Conservation (phyloP, 192 early-diverging fungal genomes). For the Chytriomyces sp. region DNA sequence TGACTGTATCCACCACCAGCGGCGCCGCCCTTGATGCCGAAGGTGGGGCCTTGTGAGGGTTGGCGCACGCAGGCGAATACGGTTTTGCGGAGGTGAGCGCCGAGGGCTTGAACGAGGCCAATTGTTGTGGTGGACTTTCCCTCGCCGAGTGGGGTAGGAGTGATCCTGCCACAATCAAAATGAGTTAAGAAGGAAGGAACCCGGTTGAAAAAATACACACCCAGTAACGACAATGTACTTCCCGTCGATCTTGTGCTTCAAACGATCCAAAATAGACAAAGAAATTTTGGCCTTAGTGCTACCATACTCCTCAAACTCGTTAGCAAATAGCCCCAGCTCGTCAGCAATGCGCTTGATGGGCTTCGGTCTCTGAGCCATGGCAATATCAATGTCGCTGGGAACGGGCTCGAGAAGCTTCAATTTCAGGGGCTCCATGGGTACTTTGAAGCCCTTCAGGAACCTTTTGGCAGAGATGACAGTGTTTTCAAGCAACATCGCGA, state of each 20-base stretch:
- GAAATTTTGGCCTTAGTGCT: slow-evolving; percentile 86
- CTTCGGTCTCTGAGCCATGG: slow-evolving; percentile 85
- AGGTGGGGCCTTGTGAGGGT: slow-evolving; percentile 99
- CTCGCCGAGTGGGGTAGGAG: slow-evolving; percentile 97
- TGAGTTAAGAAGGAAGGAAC: background rate
- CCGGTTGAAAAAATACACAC: slow-evolving; percentile 22
- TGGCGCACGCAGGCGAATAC: slow-evolving; percentile 97
- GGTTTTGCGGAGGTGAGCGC: slow-evolving; percentile 83
- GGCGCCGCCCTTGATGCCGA: slow-evolving; percentile 98
- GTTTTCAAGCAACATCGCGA: slow-evolving; percentile 96
- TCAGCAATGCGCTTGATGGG: slow-evolving; percentile 72
- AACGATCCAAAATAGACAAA: slow-evolving; percentile 78
- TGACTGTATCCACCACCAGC: slow-evolving; percentile 99
- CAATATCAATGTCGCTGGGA: slow-evolving; percentile 95
- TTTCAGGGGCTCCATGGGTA: slow-evolving; percentile 56
- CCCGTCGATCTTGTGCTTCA: slow-evolving; percentile 78
- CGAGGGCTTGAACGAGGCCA: slow-evolving; percentile 93
- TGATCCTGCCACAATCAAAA: slow-evolving; percentile 63
- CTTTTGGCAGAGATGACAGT: slow-evolving; percentile 77
- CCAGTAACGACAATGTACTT: slow-evolving; percentile 95
- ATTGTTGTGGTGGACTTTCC: slow-evolving; percentile 98
- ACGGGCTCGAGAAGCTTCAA: slow-evolving; percentile 76
- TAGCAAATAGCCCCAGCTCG: slow-evolving; percentile 78
- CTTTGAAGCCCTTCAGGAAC: slow-evolving; percentile 55
- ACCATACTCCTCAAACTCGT: slow-evolving; percentile 85